A percentile compares a stretch with the other conserved stretches of the same genome.
These are phyloP conservation scores for Boletus vermiculosoides DNA, from an alignment of 768 basidiomycete genomes.

Conservation along the genomic window DNA sequence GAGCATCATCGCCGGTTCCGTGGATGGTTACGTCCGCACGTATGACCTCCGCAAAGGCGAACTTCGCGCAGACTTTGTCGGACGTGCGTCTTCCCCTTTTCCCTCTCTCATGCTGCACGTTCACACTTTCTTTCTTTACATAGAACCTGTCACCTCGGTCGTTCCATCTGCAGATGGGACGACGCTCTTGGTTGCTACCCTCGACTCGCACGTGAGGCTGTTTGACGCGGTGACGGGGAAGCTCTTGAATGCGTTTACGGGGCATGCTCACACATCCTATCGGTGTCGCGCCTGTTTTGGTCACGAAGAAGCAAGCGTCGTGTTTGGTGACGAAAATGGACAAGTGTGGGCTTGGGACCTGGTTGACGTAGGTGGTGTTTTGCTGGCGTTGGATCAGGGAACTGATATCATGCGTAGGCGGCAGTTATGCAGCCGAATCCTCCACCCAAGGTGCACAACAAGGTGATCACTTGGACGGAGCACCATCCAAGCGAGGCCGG, in stretches of 20 bases:
- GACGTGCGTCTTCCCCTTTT: conserved; percentile 56
- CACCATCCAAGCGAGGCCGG: conserved; percentile 78
- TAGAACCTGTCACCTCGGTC: conserved; percentile 87
- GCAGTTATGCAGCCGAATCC: conserved; percentile 67
- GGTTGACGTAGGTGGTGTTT: conserved; percentile 60
- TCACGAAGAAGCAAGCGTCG: conserved; percentile 73
- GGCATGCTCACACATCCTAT: conserved; percentile 73
- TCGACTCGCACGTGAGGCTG: conserved; percentile 82
- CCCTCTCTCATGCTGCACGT: background rate
- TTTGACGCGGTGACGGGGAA: conserved; percentile 84
- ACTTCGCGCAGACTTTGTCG: conserved; percentile 84
- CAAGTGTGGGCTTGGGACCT: conserved; percentile 91
- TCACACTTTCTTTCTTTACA: background rate
- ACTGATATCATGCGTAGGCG: conserved; percentile 47
- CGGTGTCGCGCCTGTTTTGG: conserved; percentile 82
- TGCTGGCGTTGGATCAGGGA: background rate
- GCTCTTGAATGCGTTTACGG: conserved; percentile 80
- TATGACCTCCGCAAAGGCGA: conserved; percentile 96
- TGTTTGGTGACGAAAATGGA: conserved; percentile 91
- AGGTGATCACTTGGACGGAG: conserved; percentile 89
- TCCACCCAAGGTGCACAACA: conserved; percentile 76
- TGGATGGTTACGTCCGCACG: conserved; percentile 89
- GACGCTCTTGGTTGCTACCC: conserved; percentile 77
- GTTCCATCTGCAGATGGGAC: conserved; percentile 76
- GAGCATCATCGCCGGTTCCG: conserved; percentile 76